These are phyloP conservation scores for Aspergillus niger DNA, from an alignment of 2,329 filamentous ascomycete species.

Conservation along the genomic window DNA sequence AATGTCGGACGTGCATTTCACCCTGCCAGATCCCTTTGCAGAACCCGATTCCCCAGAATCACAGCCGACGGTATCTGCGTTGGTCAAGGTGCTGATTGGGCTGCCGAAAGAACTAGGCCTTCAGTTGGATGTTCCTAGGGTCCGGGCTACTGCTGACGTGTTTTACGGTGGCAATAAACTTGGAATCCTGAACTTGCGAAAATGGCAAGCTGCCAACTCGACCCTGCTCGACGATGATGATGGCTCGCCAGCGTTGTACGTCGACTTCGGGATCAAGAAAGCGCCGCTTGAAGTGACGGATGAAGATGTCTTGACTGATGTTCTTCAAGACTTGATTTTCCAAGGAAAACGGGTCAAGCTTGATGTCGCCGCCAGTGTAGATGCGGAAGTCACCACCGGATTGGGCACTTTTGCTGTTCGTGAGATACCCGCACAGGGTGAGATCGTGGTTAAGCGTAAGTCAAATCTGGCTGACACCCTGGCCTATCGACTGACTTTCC, in stretches of 20 bases:
- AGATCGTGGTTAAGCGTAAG: constrained; percentile 92
- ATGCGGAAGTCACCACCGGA: constrained; percentile 78
- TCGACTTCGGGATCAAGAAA: constrained; percentile 74
- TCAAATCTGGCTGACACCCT: constrained; percentile 39
- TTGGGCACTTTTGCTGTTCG: constrained; percentile 80
- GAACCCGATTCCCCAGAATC: constrained; percentile 72
- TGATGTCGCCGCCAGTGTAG: constrained; percentile 75
- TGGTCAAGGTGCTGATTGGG: constrained; percentile 74
- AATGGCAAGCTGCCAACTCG: constrained; percentile 86
- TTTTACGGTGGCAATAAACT: constrained; percentile 77
- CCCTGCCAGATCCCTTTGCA: constrained; percentile 76
- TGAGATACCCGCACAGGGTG: constrained; percentile 78
- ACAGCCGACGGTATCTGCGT: constrained; percentile 78
- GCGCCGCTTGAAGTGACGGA: constrained; percentile 83
- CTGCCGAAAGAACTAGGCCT: constrained; percentile 88
- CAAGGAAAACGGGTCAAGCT: constrained; percentile 69
- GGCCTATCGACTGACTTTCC: constrained; percentile 27
- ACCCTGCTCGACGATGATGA: constrained; percentile 64
- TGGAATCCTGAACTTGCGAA: constrained; percentile 73
- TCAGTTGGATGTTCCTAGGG: constrained; percentile 71
- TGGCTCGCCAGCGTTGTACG: constrained; percentile 65
- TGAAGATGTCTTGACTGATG: constrained; percentile 72
- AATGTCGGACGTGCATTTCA: constrained; percentile 81
- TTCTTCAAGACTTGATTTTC: constrained; percentile 80
- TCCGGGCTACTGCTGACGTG: constrained; percentile 78